Conservation (phyloP, 805 yeast species). For the Pichia ethanolica region DNA sequence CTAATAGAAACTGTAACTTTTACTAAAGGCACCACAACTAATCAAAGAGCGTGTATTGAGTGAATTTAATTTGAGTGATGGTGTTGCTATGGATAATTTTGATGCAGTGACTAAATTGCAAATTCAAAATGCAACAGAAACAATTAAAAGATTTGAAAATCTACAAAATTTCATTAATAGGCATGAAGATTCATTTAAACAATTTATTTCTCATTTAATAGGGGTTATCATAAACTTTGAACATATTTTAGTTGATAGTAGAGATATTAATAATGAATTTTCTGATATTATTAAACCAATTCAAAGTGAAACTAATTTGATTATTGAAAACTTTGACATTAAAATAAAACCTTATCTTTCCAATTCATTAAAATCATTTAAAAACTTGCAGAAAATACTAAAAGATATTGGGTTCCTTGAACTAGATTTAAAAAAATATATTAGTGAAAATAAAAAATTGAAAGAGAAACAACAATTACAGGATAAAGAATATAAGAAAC, state of each 20-base stretch:
- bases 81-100: neutral
- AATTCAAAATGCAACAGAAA: constrained; percentile 1
- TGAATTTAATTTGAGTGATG: neutral
- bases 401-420: constrained; percentile 19
- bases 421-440: constrained; percentile 18
- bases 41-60: constrained; percentile 4
- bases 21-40: constrained; percentile 12
- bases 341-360: neutral
- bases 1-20: neutral
- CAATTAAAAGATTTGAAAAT: neutral
- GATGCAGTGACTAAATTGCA: neutral
- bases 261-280: neutral
- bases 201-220: neutral
- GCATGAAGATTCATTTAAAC: neutral
- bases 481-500: constrained; percentile 32
- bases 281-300: neutral
- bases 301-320: neutral
- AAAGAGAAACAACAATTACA: constrained; percentile 25
- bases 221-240: constrained; percentile 8
- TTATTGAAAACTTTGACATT: neutral
- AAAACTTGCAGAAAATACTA: constrained; percentile 19
- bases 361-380: constrained; percentile 13
- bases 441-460: constrained; percentile 14
- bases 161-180: neutral
- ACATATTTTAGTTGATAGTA: constrained; percentile 11